Base-by-base conservation (phyloP, 2,329 filamentous ascomycete species). In the Zasmidium cellare region DNA sequence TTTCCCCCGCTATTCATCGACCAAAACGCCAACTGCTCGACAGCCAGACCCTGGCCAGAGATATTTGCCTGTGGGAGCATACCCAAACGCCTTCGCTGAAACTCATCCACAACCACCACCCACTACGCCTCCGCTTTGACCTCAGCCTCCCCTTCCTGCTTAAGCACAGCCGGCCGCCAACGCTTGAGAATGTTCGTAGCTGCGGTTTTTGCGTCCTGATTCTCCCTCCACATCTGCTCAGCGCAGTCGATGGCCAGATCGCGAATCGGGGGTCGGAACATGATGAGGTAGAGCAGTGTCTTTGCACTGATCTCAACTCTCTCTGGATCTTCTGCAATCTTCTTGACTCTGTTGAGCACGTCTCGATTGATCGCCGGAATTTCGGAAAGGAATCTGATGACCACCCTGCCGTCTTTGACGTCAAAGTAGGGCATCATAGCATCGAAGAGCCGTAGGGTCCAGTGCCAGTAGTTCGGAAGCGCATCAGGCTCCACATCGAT, bases 351-450 rank as follows among this genome's bases (percentile, higher is more conserved):
- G 48, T 87, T 81, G 1, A 97, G 80, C 60, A 97, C 86, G 11
- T 83, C 81, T 31, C 79, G 74, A 60, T 87, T 91, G 31, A 99
- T 80, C 45, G 89, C 87, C 0, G 94, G 94, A 31, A 99, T 87
- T 74, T 99, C 94, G 51, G 91, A 92, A 46, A 99, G 77, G 71
- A 97, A 96, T 35, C 94, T 86, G 24, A 96, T 92, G 56, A 99
- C 79, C 20, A 96, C 84, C 45, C 68, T 66, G 73, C 94, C 93
- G 72, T 99, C 94, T 60, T 91, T 89, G 1, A 88, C 84, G 70
- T 97, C 92, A n/a, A 97, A 80, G 72, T 96, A 97, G 3, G 91
- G 90, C 31, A 96, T 76, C 67, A 99, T 91, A 1, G 90, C 90
- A 70, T 97, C 92, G 18, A 99, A 81, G n/a, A 97, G 49, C 71